Conservation (phyloP, 2,329 filamentous ascomycete genomes). For the Sphaerulina musiva region DNA sequence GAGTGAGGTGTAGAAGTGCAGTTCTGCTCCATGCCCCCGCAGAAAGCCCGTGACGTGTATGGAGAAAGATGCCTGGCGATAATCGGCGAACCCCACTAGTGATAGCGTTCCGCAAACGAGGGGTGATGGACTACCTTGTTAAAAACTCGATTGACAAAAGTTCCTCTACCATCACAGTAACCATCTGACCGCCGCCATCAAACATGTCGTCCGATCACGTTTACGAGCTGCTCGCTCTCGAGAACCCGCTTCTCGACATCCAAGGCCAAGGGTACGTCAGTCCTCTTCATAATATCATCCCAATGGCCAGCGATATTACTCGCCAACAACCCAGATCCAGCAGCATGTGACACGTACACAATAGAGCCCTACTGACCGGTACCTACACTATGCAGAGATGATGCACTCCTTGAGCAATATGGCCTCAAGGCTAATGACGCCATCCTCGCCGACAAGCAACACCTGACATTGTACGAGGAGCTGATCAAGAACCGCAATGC, state of each 20-base stretch:
- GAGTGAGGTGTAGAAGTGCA: too few relatives aligned
- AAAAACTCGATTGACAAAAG: not conserved
- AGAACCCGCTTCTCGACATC: conserved; percentile 98
- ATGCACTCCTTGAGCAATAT: conserved; percentile 86
- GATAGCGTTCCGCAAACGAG: not conserved
- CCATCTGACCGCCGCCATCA: not conserved
- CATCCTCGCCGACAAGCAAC: conserved; percentile 90
- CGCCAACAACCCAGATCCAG: not conserved
- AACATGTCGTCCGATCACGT: conserved; percentile 41
- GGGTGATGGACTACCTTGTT: not conserved
- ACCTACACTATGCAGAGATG: conserved; percentile 51
- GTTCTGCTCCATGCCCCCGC: too few relatives aligned
- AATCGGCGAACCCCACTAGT: not conserved
- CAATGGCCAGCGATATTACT: not conserved
- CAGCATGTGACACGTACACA: not conserved
- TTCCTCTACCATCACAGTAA: not conserved
- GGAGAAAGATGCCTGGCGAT: not conserved
- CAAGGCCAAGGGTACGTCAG: conserved; percentile 63
- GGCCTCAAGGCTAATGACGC: conserved; percentile 92
- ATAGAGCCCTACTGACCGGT: not conserved
- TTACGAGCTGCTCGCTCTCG: conserved; percentile 84
- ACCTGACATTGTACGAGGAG: conserved; percentile 85
- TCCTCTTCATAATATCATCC: not conserved
- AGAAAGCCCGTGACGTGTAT: not conserved
- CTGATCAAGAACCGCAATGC: conserved; percentile 86